phyloP scores from a whole-genome alignment of 2,329 filamentous ascomycete species.

The Lachnellula subtilissima region DNA sequence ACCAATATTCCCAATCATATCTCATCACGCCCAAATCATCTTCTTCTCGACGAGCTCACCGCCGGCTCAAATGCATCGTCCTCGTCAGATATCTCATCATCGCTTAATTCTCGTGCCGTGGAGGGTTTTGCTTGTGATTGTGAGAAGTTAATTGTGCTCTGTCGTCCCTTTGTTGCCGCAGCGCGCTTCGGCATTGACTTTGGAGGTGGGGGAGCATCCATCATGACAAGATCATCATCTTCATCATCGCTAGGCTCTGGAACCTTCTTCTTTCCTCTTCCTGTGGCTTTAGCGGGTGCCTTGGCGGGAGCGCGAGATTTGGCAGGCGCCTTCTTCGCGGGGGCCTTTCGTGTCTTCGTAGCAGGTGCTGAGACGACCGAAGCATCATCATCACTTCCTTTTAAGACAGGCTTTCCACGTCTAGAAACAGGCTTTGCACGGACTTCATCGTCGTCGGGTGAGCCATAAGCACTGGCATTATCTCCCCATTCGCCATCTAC shows the following conservation, averaged over 20 bases:
- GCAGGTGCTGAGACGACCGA: constrained; percentile 29
- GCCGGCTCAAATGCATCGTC: constrained; percentile 54
- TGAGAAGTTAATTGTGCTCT: constrained; percentile 48
- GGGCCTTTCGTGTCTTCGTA: constrained; percentile 34
- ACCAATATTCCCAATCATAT: neutral
- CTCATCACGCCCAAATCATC: neutral
- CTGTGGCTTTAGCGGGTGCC: constrained; percentile 32
- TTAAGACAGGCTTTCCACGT: constrained; percentile 35
- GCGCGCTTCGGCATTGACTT: constrained; percentile 32
- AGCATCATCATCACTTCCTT: constrained; percentile 51
- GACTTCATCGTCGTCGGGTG: constrained; percentile 41
- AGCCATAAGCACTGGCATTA: constrained; percentile 61
- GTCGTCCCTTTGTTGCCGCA: constrained; percentile 33
- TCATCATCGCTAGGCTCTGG: constrained; percentile 35
- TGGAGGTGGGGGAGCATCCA: constrained; percentile 40
- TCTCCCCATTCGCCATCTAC: constrained; percentile 83
- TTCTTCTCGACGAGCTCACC: constrained; percentile 10
- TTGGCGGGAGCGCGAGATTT: constrained; percentile 37
- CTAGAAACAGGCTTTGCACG: constrained; percentile 34
- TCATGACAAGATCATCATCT: constrained; percentile 49
- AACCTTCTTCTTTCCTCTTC: constrained; percentile 41
- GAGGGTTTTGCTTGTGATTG: constrained; percentile 34
- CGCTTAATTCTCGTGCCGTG: constrained; percentile 53
- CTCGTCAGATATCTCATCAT: constrained; percentile 58
- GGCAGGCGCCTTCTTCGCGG: constrained; percentile 36